Evolutionary conservation across 352 stramenopile species (phyloP), one percentile per base, ranked within the genome.

Genomic region (Nothophytophthora sp.): DNA sequence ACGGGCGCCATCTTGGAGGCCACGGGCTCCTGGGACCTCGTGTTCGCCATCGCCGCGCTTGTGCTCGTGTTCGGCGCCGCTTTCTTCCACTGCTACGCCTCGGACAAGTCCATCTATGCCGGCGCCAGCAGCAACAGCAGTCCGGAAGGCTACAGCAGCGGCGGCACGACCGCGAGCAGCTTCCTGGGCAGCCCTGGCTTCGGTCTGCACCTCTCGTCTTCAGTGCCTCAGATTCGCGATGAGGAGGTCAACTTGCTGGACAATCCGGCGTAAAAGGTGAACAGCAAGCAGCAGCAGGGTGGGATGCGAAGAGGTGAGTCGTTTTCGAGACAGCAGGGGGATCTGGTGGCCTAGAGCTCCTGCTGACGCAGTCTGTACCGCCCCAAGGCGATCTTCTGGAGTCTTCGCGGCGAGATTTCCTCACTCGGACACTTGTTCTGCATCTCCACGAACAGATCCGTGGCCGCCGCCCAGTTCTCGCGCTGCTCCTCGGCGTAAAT

Each of bases 81-180:
- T 23, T 67, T 95, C 42, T 95, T 93, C 65, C 82, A 93, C 42
- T 83, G 64, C 36, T 79, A 75, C 36, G 79, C 85, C 12, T 92
- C 81, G 1, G 85, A 95, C 63, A 72, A 79, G 45, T 88, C 76
- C 1, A 92, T 94, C 35, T 93, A 89, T 54, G 27, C 54, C 0
- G 29, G 34, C 15, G 36, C 42, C 8, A 39, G 27, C 10, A 42
- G 36, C 25, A 24, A 25, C 37, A 54, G 45, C 28, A 49, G 48
- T 19, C 47, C 33, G 18, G 54, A 67, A 49, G 58, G 50, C 25
- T 63, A 69, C 49, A 60, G 38, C 39, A 65, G 37, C 24, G 35
- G 43, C 18, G 77, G 53, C 42, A 67, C 44, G 13, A 71, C 48
- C 13, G 64, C 63, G 45, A 73, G 53, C 47, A 69, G 53, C 30